Percentiles rank a stretch among this genome's conserved stretches.
Conservation (phyloP, 1,284 basidiomycete genomes). For the Rhodotorula sp. region DNA sequence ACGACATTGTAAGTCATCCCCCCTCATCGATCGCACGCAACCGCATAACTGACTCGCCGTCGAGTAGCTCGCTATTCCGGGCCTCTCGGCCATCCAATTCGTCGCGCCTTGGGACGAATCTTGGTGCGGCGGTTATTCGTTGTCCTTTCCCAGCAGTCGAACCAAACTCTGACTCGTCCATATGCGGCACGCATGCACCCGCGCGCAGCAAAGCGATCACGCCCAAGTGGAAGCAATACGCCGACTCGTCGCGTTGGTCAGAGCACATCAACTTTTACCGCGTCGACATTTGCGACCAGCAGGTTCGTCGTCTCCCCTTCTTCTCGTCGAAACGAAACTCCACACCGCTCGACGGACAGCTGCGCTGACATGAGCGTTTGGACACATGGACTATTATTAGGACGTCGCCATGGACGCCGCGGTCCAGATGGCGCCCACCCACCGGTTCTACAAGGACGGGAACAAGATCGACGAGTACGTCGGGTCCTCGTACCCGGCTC, state of each 20-base stretch:
- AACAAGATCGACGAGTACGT: conserved; percentile 35
- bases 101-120: conserved; percentile 36
- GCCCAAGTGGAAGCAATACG: conserved; percentile 27
- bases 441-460: conserved; percentile 33
- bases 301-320: conserved; percentile 6
- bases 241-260: conserved; percentile 14
- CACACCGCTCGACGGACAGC: too few relatives aligned
- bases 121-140: conserved; percentile 5
- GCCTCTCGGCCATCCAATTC: conserved; percentile 14
- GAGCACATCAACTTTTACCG: conserved; percentile 28
- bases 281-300: conserved; percentile 38
- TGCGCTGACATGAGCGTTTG: too few relatives aligned
- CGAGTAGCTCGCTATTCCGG: neutral
- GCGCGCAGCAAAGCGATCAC: conserved; percentile 30
- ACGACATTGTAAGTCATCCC: conserved; percentile 18
- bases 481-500: conserved; percentile 27
- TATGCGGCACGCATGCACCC: too few relatives aligned
- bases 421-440: conserved; percentile 30
- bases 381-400: neutral
- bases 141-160: neutral
- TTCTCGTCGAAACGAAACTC: too few relatives aligned
- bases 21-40: neutral
- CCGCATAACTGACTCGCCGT: neutral
- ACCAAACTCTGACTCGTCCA: neutral
- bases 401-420: conserved; percentile 35